A percentile compares a stretch with the other conserved stretches of the same genome.
Conservation (phyloP, 1,284 basidiomycete species). For the Termitomyces sp. region DNA sequence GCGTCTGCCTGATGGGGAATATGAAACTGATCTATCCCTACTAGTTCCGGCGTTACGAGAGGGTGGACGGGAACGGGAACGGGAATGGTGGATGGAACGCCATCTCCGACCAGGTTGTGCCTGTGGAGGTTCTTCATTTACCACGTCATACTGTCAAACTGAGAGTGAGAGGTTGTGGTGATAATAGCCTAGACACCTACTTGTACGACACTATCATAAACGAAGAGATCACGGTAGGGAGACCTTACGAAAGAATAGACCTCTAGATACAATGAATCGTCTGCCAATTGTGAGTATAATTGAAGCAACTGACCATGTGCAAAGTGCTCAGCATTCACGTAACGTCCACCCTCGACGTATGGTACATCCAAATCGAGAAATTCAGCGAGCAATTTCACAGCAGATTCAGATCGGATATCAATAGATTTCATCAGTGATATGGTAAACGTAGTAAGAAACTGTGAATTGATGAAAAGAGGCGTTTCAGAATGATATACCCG, state of each 20-base stretch:
- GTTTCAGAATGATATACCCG: neutral
- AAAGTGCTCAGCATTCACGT: conserved; percentile 81
- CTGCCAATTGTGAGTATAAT: conserved; percentile 9
- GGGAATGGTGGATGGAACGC: conserved; percentile 23
- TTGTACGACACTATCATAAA: conserved; percentile 80
- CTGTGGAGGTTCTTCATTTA: conserved; percentile 29
- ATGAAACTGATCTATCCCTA: conserved; percentile 21
- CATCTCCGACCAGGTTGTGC: conserved; percentile 35
- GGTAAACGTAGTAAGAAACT: conserved; percentile 77
- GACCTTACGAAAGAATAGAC: conserved; percentile 82
- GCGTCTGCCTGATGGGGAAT: conserved; percentile 28
- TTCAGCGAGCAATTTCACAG: conserved; percentile 75
- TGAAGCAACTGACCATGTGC: conserved; percentile 63
- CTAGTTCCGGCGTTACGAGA: conserved; percentile 17
- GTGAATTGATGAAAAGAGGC: conserved; percentile 10
- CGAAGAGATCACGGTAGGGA: conserved; percentile 74
- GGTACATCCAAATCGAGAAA: conserved; percentile 74
- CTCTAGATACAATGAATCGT: conserved; percentile 42
- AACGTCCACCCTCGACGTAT: conserved; percentile 48
- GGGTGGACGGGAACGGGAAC: conserved; percentile 18
- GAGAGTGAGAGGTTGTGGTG: neutral
- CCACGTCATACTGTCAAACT: conserved; percentile 47
- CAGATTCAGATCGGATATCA: conserved; percentile 83
- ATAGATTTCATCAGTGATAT: conserved; percentile 82
- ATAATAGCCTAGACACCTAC: conserved; percentile 31